Evolutionary conservation across 2,329 filamentous ascomycete genomes (phyloP).

Genomic region (Emericellopsis atlantica): DNA sequence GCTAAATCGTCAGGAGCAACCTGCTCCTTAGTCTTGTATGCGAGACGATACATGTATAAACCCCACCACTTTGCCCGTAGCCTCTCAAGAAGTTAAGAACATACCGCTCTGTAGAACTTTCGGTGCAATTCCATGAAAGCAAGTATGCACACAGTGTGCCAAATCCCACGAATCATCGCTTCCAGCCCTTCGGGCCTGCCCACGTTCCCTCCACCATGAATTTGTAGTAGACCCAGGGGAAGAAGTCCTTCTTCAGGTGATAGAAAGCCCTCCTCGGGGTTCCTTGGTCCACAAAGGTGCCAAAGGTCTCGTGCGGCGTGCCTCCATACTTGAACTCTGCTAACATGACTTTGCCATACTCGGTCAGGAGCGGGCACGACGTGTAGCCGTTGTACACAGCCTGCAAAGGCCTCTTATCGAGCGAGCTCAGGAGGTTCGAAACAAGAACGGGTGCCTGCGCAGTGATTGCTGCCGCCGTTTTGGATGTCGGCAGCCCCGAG

Average conservation of each 20-base stretch:
- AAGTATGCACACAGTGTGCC: too few species aligned
- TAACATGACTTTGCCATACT: conserved; percentile 50
- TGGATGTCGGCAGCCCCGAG: conserved; percentile 43
- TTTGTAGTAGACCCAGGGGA: conserved; percentile 52
- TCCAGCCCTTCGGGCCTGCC: conserved; percentile 44
- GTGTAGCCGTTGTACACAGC: conserved; percentile 40
- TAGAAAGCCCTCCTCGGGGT: conserved; percentile 44
- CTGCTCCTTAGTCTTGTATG: too few species aligned
- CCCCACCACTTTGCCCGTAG: too few species aligned
- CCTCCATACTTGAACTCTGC: conserved; percentile 55
- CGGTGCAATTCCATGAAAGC: too few species aligned
- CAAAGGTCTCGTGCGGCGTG: conserved; percentile 50
- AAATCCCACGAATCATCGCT: not conserved
- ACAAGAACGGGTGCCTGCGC: conserved; percentile 37
- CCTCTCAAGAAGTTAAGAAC: too few species aligned
- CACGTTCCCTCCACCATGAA: conserved; percentile 49
- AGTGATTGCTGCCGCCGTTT: conserved; percentile 41
- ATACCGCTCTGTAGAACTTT: too few species aligned
- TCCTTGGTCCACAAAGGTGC: conserved; percentile 38
- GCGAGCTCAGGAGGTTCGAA: conserved; percentile 27
- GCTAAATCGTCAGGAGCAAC: too few species aligned
- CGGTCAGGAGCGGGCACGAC: conserved; percentile 38
- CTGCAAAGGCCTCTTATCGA: conserved; percentile 30
- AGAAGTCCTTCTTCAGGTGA: conserved; percentile 53
- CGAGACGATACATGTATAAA: too few species aligned